These are phyloP conservation scores for Termitomyces sp. DNA, from an alignment of 768 basidiomycete genomes.

Conservation along the genomic window DNA sequence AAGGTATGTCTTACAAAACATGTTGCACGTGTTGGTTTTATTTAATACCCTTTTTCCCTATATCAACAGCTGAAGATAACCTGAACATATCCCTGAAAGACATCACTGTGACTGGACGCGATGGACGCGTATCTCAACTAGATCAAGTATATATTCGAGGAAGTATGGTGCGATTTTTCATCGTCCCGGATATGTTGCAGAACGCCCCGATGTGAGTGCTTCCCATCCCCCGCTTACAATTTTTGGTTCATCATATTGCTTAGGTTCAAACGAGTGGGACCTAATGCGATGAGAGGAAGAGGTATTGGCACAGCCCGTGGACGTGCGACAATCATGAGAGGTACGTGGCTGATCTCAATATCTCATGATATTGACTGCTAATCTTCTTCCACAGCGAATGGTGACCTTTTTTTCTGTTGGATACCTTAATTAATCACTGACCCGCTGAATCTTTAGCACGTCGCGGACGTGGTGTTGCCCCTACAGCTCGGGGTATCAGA, in stretches of 20 bases:
- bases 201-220: slow-evolving; percentile 93
- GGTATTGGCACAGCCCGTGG: slow-evolving; percentile 99
- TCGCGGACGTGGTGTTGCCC: slow-evolving; percentile 78
- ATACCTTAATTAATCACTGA: neutral
- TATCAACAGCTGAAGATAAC: slow-evolving; percentile 88
- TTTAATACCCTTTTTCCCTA: slow-evolving; percentile 3
- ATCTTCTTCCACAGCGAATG: slow-evolving; percentile 58
- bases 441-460: slow-evolving; percentile 51
- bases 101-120: slow-evolving; percentile 95
- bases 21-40: neutral
- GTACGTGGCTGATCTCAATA: slow-evolving; percentile 41
- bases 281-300: slow-evolving; percentile 96
- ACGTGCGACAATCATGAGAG: slow-evolving; percentile 97
- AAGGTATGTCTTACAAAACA: slow-evolving; percentile 57
- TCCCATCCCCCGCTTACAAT: slow-evolving; percentile 1
- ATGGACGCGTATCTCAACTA: slow-evolving; percentile 97
- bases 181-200: slow-evolving; percentile 98
- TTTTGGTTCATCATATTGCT: neutral
- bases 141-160: slow-evolving; percentile 99
- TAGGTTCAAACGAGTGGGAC: slow-evolving; percentile 99
- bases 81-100: slow-evolving; percentile 95
- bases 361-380: slow-evolving; percentile 10
- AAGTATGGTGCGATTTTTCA: slow-evolving; percentile 97
- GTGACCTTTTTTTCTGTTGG: slow-evolving; percentile 31
- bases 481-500: slow-evolving; percentile 75